Conservation (phyloP, 441 rosid genomes). For the Euphorbia schlechtendalii region DNA sequence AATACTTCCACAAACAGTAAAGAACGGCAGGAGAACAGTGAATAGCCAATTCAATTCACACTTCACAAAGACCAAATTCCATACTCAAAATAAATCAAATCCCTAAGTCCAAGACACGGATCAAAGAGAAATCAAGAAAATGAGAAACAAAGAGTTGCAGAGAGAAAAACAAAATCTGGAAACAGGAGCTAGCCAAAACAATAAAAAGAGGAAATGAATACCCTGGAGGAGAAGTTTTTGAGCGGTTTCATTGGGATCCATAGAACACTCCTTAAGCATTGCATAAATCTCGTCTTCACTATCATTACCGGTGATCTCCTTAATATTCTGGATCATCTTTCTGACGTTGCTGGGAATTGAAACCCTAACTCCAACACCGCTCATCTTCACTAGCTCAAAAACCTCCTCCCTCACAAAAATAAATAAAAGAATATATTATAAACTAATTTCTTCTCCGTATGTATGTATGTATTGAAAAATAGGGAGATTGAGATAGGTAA, state of each 20-base stretch:
- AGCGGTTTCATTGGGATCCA: constrained; percentile 89
- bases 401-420: background rate
- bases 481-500: background rate
- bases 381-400: constrained; percentile 41
- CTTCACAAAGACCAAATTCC: background rate
- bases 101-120: constrained; percentile 27
- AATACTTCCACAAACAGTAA: constrained; percentile 16
- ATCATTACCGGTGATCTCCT: constrained; percentile 77
- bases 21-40: background rate
- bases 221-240: constrained; percentile 74
- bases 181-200: background rate
- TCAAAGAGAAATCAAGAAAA: constrained; percentile 18
- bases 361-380: constrained; percentile 72
- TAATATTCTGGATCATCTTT: constrained; percentile 62
- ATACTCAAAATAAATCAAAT: constrained; percentile 24
- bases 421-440: background rate
- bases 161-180: background rate
- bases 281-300: constrained; percentile 88
- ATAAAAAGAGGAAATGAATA: constrained; percentile 17
- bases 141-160: constrained; percentile 23
- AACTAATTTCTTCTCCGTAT: background rate
- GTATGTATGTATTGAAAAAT: background rate
- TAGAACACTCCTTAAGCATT: constrained; percentile 81
- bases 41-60: constrained; percentile 23
- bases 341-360: constrained; percentile 47